These are phyloP conservation scores for Pascua sp. DNA, from an alignment of 1,284 basidiomycete species.

Conservation along the genomic window DNA sequence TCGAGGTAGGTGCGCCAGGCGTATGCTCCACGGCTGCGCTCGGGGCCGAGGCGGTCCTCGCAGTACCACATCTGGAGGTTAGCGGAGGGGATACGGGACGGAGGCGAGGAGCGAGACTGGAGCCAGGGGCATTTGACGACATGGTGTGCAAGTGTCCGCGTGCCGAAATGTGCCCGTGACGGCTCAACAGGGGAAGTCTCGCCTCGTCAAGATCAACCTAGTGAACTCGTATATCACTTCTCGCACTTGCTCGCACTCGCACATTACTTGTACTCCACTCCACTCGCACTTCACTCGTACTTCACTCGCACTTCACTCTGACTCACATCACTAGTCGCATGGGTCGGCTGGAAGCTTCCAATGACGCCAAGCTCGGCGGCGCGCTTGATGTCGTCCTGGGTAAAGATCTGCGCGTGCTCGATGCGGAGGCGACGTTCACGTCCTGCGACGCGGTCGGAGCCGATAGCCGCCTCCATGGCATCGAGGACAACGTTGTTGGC, in stretches of 20 bases:
- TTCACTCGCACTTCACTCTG: too few species aligned
- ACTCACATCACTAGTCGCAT: conserved; percentile 56
- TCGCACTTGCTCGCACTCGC: too few species aligned
- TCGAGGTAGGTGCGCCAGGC: conserved; percentile 74
- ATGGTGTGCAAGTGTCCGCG: too few species aligned
- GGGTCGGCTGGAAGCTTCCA: conserved; percentile 87
- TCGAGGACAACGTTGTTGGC: conserved; percentile 78
- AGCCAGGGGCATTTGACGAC: too few species aligned
- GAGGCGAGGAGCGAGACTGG: too few species aligned
- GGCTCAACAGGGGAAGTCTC: too few species aligned
- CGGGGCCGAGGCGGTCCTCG: conserved; percentile 69
- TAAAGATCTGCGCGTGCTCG: conserved; percentile 88
- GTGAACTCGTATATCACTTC: too few species aligned
- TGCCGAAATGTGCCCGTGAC: too few species aligned
- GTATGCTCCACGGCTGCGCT: conserved; percentile 79
- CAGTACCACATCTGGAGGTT: conserved; percentile 75
- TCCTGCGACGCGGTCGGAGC: conserved; percentile 31
- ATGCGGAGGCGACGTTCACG: conserved; percentile 63
- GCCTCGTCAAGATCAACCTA: too few species aligned
- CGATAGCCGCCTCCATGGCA: conserved; percentile 66
- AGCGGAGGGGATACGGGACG: not conserved
- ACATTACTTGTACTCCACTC: too few species aligned
- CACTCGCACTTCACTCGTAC: too few species aligned
- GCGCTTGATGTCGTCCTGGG: conserved; percentile 63
- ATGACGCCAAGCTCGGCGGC: conserved; percentile 75